These are phyloP conservation scores for Arthroderma sp. DNA, from an alignment of 2,329 filamentous ascomycete genomes.

Conservation along the genomic window DNA sequence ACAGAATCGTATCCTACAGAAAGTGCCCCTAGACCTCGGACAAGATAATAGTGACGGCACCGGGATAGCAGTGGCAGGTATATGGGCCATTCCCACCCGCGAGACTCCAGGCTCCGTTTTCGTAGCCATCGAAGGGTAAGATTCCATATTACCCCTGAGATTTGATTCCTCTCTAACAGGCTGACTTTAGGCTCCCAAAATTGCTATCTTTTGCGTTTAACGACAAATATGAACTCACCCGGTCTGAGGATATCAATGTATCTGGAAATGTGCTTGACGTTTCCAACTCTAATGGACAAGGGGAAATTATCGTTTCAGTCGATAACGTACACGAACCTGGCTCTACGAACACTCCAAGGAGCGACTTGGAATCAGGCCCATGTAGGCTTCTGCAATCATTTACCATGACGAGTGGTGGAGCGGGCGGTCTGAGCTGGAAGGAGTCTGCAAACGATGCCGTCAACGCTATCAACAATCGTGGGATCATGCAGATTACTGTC, in stretches of 20 bases:
- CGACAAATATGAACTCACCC: constrained; percentile 37
- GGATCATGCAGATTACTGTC: constrained; percentile 17
- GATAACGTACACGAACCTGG: constrained; percentile 40
- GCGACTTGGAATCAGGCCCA: constrained; percentile 11
- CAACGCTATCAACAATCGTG: constrained; percentile 18
- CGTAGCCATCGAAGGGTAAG: constrained; percentile 48
- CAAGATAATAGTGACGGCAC: neutral
- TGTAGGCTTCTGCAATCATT: constrained; percentile 21
- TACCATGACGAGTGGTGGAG: constrained; percentile 11
- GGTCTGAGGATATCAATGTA: constrained; percentile 40
- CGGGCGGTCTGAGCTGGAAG: constrained; percentile 17
- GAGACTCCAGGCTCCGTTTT: constrained; percentile 24
- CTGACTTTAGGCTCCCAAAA: constrained; percentile 45
- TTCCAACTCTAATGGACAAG: constrained; percentile 18
- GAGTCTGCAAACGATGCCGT: constrained; percentile 13
- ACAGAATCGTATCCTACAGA: constrained; percentile 21
- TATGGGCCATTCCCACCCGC: constrained; percentile 28
- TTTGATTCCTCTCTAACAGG: neutral
- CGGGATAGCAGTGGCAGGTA: constrained; percentile 37
- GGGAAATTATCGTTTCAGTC: constrained; percentile 36
- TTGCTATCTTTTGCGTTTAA: constrained; percentile 52
- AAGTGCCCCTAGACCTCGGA: constrained; percentile 14
- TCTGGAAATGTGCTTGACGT: constrained; percentile 54
- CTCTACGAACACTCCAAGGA: constrained; percentile 33
- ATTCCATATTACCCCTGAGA: constrained; percentile 2